phyloP scores from a whole-genome alignment of 768 basidiomycete species.

The Amanita polypyramis region DNA sequence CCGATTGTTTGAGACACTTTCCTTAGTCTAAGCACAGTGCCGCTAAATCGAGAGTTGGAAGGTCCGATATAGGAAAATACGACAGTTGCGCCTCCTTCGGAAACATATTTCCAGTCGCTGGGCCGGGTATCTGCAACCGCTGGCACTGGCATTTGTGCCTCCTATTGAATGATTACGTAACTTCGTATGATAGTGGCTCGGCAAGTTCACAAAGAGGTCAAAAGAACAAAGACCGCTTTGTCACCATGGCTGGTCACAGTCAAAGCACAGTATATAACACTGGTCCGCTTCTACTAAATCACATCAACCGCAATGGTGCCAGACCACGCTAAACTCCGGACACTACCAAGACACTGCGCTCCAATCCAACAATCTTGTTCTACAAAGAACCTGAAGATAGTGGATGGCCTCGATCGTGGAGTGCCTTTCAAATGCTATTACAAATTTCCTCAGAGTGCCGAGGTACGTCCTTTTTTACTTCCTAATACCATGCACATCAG shows the following conservation, averaged over 20 bases:
- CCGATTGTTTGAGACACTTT: slow-evolving; percentile 30
- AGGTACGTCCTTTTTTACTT: background rate
- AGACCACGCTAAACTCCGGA: background rate
- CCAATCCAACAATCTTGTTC: background rate
- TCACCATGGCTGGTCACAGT: background rate
- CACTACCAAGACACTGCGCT: background rate
- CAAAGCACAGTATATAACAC: background rate
- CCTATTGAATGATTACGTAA: background rate
- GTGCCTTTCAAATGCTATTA: background rate
- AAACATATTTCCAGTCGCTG: slow-evolving; percentile 71
- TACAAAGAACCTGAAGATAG: background rate
- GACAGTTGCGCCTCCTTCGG: slow-evolving; percentile 89
- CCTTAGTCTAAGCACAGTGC: slow-evolving; percentile 67
- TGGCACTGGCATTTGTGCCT: slow-evolving; percentile 16
- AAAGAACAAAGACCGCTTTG: background rate
- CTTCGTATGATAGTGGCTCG: background rate
- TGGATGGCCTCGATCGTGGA: background rate
- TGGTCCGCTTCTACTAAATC: background rate
- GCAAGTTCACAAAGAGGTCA: background rate
- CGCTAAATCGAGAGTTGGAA: slow-evolving; percentile 36
- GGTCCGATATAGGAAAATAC: slow-evolving; percentile 77
- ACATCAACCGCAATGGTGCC: background rate
- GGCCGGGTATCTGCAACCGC: slow-evolving; percentile 25
- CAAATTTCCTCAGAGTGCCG: background rate
- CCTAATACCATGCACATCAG: background rate